Evolutionary conservation across 768 basidiomycete species (phyloP).

Genomic region (Agaricus bisporus): DNA sequence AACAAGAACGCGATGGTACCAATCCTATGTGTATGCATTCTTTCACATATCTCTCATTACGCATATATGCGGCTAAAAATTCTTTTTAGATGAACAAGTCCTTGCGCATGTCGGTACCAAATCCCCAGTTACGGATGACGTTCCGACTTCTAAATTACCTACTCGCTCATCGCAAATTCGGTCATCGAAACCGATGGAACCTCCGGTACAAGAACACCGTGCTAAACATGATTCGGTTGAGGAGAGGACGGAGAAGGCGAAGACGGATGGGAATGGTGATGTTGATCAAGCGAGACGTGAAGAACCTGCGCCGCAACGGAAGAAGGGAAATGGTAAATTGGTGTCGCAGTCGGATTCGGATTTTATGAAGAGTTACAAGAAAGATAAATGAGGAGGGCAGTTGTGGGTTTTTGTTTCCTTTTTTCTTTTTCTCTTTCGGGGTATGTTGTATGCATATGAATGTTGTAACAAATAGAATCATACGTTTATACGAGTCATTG

Average conservation of each 20-base stretch:
- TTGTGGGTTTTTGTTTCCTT: too few relatives aligned
- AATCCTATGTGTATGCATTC: slow-evolving; percentile 24
- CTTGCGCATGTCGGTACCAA: slow-evolving; percentile 19
- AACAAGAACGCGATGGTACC: slow-evolving; percentile 19
- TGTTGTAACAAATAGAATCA: too few relatives aligned
- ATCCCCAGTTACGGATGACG: background rate
- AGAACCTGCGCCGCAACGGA: slow-evolving; percentile 27
- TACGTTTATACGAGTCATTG: too few relatives aligned
- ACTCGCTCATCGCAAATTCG: too few relatives aligned
- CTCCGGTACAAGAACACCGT: slow-evolving; percentile 20
- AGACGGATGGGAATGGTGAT: slow-evolving; percentile 13
- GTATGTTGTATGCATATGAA: too few relatives aligned
- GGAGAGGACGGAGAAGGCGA: slow-evolving; percentile 18
- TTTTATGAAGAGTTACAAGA: slow-evolving; percentile 27
- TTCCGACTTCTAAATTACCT: background rate
- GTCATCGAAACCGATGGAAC: slow-evolving; percentile 10
- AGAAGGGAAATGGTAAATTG: slow-evolving; percentile 16
- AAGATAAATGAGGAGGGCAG: slow-evolving; percentile 10
- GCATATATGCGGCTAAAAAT: background rate
- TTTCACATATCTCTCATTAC: too few relatives aligned
- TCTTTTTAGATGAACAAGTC: slow-evolving; percentile 24
- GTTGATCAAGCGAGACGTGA: slow-evolving; percentile 14
- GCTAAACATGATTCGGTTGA: slow-evolving; percentile 21
- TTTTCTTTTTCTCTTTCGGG: too few relatives aligned
- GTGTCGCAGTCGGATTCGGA: slow-evolving; percentile 28